phyloP scores from a whole-genome alignment of 352 stramenopile genomes.

The Pythium vanterpoolii region DNA sequence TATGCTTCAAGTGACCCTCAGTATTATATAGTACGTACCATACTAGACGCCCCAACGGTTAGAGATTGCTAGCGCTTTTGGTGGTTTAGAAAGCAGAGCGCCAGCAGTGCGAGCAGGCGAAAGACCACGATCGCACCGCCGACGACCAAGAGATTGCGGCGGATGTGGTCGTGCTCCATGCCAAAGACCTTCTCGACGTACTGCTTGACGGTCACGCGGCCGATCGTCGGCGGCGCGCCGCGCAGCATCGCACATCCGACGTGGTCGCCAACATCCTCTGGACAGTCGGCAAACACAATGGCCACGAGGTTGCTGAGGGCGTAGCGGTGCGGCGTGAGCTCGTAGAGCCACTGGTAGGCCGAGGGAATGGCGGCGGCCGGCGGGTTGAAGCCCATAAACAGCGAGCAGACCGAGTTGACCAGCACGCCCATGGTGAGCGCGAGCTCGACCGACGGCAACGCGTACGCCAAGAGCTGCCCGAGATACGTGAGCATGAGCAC shows the following conservation, averaged over 20 bases:
- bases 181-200: slow-evolving; percentile 48
- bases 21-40: too few relatives aligned
- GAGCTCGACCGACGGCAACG: slow-evolving; percentile 39
- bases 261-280: too few relatives aligned
- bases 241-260: slow-evolving; percentile 26
- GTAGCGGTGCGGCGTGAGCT: slow-evolving; percentile 43
- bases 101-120: slow-evolving; percentile 30
- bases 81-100: slow-evolving; percentile 46
- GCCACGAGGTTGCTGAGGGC: slow-evolving; percentile 40
- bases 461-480: slow-evolving; percentile 67
- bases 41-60: too few relatives aligned
- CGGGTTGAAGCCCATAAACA: slow-evolving; percentile 57
- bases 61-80: slow-evolving; percentile 11
- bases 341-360: slow-evolving; percentile 59
- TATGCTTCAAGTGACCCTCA: too few relatives aligned
- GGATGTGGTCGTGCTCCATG: slow-evolving; percentile 53
- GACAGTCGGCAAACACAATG: slow-evolving; percentile 37
- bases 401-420: slow-evolving; percentile 44
- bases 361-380: slow-evolving; percentile 42
- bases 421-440: slow-evolving; percentile 28
- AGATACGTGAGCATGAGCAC: slow-evolving; percentile 64
- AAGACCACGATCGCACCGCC: slow-evolving; percentile 35
- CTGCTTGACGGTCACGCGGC: slow-evolving; percentile 37
- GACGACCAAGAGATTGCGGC: slow-evolving; percentile 33
- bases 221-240: slow-evolving; percentile 20